Conservation (phyloP, 257 asterid genomes). For the Datura wrightii region DNA sequence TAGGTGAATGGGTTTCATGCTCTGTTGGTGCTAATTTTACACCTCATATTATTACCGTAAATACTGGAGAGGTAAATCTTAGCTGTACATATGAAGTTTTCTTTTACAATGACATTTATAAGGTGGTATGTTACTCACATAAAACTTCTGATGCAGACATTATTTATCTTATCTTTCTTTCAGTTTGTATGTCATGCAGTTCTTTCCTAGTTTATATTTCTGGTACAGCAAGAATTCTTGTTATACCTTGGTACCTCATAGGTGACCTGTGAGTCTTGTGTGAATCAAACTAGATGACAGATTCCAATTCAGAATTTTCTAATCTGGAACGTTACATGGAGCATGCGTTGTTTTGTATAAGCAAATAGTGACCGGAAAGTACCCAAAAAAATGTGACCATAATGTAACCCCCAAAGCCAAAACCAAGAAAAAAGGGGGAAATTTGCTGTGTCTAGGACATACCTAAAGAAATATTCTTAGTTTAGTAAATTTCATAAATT, state of each 20-base stretch:
- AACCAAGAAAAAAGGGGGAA: neutral
- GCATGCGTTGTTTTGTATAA: neutral
- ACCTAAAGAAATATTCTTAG: neutral
- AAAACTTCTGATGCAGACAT: neutral
- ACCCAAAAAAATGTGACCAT: neutral
- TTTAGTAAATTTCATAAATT: neutral
- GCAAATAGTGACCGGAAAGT: neutral
- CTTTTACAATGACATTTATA: neutral
- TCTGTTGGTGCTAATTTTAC: slow-evolving; percentile 85
- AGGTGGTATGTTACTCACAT: neutral
- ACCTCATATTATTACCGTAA: slow-evolving; percentile 78
- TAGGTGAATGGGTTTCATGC: slow-evolving; percentile 87
- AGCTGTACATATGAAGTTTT: neutral
- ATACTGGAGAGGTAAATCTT: slow-evolving; percentile 82
- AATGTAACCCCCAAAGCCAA: neutral
- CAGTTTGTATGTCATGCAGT: neutral
- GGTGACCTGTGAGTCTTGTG: neutral
- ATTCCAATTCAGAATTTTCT: neutral
- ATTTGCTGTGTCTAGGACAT: neutral
- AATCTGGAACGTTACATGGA: neutral
- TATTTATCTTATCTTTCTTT: neutral
- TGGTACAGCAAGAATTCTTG: neutral
- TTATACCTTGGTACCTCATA: neutral
- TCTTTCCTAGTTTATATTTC: neutral
- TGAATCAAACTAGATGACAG: neutral